Base-by-base conservation (phyloP, 148 eudicot species). In the Camellia granthamiana region DNA sequence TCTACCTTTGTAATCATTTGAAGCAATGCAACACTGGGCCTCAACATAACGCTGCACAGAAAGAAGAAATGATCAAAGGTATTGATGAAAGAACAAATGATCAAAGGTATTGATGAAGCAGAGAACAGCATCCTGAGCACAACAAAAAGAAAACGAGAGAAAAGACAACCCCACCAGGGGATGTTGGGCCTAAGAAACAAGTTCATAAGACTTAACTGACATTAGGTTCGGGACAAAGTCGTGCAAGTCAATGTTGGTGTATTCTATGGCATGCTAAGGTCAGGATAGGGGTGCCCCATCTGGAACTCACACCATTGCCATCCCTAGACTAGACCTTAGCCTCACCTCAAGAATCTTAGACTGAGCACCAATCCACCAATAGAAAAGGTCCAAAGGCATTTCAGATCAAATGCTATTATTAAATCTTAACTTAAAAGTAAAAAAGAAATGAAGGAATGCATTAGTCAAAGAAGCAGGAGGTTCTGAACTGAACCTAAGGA, bases 1-100 rank as follows among this genome's bases (percentile, higher is more conserved):
- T 47, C 30, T 4, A 96, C 99, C 99, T 96, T 91, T 94, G 84
- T 96, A 92, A 81, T 96, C 95, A 84, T 91, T 90, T 81, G 97
- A 91, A 23, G 95, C 91, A 85, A 94, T 84, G 77, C 91, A 92
- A 82, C 99, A 96, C 82, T 94, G 98, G 81, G 95, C 98, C 88
- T 96, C 99, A 69, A 84, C 95, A 85, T 94, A 96, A 69, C 97
- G 94, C 99, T 96, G 98, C 91, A 88, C 30, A 77, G 12, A 62
- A 68, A 46, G 70, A 85, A 76, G 76, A 84, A 77, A 62, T 65
- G 55, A 64, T 75, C n/a, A 85, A 69, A 72, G 56, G 21, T 23
- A 23, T 23, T 23, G 23, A 23, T 23, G 12, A 62, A 68, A 46
- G 70, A 85, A 76, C 77, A 84, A 77, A 56, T 65, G 55, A 64